Base-by-base conservation (phyloP, 768 basidiomycete genomes). In the Lactarius vividus region DNA sequence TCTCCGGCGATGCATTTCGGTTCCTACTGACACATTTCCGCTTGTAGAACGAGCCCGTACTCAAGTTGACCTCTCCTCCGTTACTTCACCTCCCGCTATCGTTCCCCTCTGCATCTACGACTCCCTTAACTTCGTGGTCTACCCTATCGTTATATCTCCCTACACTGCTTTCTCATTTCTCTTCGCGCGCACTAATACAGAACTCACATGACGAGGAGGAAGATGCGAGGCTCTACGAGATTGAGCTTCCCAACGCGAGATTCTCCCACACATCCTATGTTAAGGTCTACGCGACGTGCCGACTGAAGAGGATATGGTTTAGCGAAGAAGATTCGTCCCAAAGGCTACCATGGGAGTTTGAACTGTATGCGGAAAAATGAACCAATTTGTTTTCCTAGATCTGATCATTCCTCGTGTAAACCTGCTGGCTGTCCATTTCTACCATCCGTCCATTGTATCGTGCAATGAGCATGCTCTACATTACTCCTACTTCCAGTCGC, bases 241-340 rank as follows among this genome's bases (percentile, higher is more conserved):
- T 57, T 62, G 60, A 53, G 42, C 37, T 79, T 49, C 89, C 90
- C 26, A 78, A 76, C 66, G 84, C 84, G 57, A 76, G 76, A 56
- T 89, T 85, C 73, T 84, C 88, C 0, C 84, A 89, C 78, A 80
- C 88, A 55, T 81, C 85, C n/a, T 89, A 85, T 71, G 79, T 92
- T 70, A 88, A 87, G 73, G 82, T 93, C 54, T 88, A 91, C 73
- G 89, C 90, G 26, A 90, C 83, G 42, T 93, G 91, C 76, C 83
- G 91, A 42, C 75, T 93, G 70, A 79, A 88, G 67, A 80, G 91
- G 72, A 84, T 93, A 33, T 93, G 91, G 91, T 84, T 92, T 74
- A 84, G 82, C 69, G 83, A 88, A 68, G 76, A 74, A 55, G 81
- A 81, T 46, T 53, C 62, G n/a, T 62, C 62, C 10, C 81, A 85